Base-by-base conservation (phyloP, 805 yeast species). In the Cyberlindnera suaveolens region DNA sequence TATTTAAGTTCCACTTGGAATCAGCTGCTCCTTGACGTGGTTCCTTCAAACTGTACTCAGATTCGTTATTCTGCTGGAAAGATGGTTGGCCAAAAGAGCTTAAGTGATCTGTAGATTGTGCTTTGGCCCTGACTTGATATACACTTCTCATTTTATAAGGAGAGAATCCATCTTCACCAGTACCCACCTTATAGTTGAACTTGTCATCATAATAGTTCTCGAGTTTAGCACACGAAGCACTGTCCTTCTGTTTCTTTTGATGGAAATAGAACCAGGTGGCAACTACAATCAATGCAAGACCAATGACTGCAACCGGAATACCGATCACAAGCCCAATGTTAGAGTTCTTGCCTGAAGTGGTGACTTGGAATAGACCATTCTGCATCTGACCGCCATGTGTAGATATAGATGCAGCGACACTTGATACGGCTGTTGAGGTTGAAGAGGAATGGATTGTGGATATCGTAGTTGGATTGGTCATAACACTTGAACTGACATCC, bases 241-340 rank as follows among this genome's bases (percentile, higher is more conserved):
- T 6, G 43, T 17, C n/a, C 36, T 44, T 15, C 29, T 34, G 11
- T 40, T 49, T 40, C 49, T 51, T 9, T 33, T 23, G 35, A 17
- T 42, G 43, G 5, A 50, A 10, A 29, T 46, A 55, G 27, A 40
- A 49, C 46, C 52, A 55, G 1, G 47, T 8, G 0, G 41, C 47
- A 5, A 54, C 31, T 0, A 41, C 26, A 1, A 52, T 8, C 8
- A 57, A 33, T 1, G 47, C 39, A 3, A 39, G n/a, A 6, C 50
- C 50, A 26, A 57, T 34, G 8, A 55, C 50, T 5, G 55, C 59
- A 31, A 58, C 41, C 0, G 62, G 61, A 6, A 58, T 51, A 11
- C 60, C 62, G 16, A 58, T 48, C 19, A 55, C 51, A 1, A 58
- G 30, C 1, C 55, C 57, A 20, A 54, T 45, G 19, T 49, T 54